Evolutionary conservation across 495 filamentous ascomycete species (phyloP).

Genomic region (Trichocladium uniseriatum): DNA sequence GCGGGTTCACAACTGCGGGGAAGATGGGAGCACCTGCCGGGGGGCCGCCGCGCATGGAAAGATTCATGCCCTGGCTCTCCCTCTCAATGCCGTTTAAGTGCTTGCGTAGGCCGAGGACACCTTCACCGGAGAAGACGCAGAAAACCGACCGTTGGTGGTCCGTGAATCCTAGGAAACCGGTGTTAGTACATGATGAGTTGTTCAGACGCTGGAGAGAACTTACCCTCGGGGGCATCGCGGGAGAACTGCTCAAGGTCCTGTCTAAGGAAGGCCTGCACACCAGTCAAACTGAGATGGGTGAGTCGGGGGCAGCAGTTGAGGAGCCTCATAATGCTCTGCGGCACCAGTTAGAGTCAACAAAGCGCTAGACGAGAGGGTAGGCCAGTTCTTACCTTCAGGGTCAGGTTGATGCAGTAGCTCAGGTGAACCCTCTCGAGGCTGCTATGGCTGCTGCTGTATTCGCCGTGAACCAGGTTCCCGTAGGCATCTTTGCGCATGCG

Average conservation of each 20-base stretch:
- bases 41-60: neutral
- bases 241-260: slow-evolving; percentile 75
- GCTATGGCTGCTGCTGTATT: slow-evolving; percentile 40
- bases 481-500: slow-evolving; percentile 43
- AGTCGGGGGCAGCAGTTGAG: slow-evolving; percentile 85
- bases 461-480: slow-evolving; percentile 25
- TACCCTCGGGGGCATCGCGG: slow-evolving; percentile 71
- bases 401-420: slow-evolving; percentile 84
- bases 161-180: slow-evolving; percentile 64
- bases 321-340: slow-evolving; percentile 81
- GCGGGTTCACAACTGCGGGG: neutral
- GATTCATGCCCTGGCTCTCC: slow-evolving; percentile 20
- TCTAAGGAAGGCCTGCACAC: slow-evolving; percentile 73
- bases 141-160: slow-evolving; percentile 90
- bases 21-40: neutral
- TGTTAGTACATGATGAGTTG: slow-evolving; percentile 19
- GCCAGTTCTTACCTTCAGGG: slow-evolving; percentile 54
- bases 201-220: slow-evolving; percentile 1
- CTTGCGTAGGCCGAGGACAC: slow-evolving; percentile 66
- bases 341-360: slow-evolving; percentile 2
- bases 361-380: slow-evolving; percentile 13
- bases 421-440: slow-evolving; percentile 88
- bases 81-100: slow-evolving; percentile 55
- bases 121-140: slow-evolving; percentile 90
- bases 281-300: slow-evolving; percentile 91